These are phyloP conservation scores for Tilletia setariae DNA, from an alignment of 1,284 basidiomycete genomes.

Conservation along the genomic window DNA sequence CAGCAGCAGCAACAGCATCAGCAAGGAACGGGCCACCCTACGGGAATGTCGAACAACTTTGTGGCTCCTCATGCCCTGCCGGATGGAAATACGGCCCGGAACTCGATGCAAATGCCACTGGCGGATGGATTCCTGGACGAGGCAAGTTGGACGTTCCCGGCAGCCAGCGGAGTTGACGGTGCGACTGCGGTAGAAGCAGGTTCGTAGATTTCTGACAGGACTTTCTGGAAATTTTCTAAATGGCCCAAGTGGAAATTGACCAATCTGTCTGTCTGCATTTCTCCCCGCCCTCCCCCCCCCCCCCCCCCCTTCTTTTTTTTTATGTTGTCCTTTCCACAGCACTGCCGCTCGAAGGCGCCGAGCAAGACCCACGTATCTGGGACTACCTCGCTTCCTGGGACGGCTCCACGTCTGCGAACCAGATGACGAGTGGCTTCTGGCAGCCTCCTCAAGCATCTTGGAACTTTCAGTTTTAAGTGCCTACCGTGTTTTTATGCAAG, in stretches of 20 bases:
- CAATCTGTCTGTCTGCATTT: too few relatives aligned
- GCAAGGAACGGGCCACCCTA: too few relatives aligned
- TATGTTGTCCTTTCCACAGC: neutral
- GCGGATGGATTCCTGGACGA: neutral
- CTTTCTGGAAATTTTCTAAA: too few relatives aligned
- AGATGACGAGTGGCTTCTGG: conserved; percentile 26
- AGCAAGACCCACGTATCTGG: conserved; percentile 35
- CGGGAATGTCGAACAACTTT: too few relatives aligned
- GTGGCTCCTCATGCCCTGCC: too few relatives aligned
- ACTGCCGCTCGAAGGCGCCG: conserved; percentile 28
- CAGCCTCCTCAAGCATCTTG: conserved; percentile 24
- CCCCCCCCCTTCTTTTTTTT: neutral
- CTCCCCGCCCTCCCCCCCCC: conserved; percentile 11
- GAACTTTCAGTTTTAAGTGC: too few relatives aligned
- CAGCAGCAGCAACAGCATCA: too few relatives aligned
- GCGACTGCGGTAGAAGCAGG: conserved; percentile 15
- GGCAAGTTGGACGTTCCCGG: neutral
- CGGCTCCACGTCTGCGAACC: conserved; percentile 18
- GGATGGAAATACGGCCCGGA: neutral
- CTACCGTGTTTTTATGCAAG: too few relatives aligned
- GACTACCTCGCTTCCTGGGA: conserved; percentile 36
- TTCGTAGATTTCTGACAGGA: neutral
- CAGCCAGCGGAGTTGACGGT: neutral
- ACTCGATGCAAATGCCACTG: neutral
- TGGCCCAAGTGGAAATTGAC: too few relatives aligned